A percentile compares a stretch with the other conserved stretches of the same genome.
phyloP scores from a whole-genome alignment of 805 yeast species.

The Kuraishia piskuri region DNA sequence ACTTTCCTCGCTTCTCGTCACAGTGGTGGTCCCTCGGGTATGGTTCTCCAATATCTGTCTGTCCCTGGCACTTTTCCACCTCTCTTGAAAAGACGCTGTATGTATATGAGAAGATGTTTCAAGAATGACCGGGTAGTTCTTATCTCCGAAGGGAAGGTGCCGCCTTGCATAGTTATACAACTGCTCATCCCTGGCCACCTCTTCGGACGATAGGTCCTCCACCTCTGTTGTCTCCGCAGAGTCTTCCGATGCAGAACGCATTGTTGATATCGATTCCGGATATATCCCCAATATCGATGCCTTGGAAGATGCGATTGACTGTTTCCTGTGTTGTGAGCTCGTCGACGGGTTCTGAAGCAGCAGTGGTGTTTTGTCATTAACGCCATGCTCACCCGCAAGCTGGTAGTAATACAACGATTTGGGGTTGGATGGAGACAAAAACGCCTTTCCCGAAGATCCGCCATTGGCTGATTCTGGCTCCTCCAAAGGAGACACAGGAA shows the following conservation, averaged over 20 bases:
- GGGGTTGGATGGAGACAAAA: not conserved
- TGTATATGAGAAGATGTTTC: slow-evolving; percentile 2
- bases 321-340: not conserved
- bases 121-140: slow-evolving; percentile 30
- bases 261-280: not conserved
- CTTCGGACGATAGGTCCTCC: slow-evolving; percentile 10
- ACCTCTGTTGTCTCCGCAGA: not conserved
- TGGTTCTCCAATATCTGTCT: not conserved
- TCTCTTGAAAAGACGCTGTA: not conserved
- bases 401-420: not conserved
- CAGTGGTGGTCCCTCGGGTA: not conserved
- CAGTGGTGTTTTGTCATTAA: slow-evolving; percentile 7
- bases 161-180: slow-evolving; percentile 24
- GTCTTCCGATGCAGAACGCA: not conserved
- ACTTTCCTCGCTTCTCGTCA: not conserved
- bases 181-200: slow-evolving; percentile 25
- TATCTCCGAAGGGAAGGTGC: slow-evolving; percentile 27
- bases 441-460: slow-evolving; percentile 1
- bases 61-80: not conserved
- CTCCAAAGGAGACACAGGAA: slow-evolving; percentile 18
- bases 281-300: slow-evolving; percentile 1
- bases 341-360: slow-evolving; percentile 3
- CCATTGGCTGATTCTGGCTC: slow-evolving; percentile 7
- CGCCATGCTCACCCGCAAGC: slow-evolving; percentile 9
- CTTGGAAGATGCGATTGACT: not conserved